Percentiles rank a stretch among this genome's conserved stretches.
phyloP scores from a whole-genome alignment of 2,329 filamentous ascomycete genomes.

The Onygenales sp. region DNA sequence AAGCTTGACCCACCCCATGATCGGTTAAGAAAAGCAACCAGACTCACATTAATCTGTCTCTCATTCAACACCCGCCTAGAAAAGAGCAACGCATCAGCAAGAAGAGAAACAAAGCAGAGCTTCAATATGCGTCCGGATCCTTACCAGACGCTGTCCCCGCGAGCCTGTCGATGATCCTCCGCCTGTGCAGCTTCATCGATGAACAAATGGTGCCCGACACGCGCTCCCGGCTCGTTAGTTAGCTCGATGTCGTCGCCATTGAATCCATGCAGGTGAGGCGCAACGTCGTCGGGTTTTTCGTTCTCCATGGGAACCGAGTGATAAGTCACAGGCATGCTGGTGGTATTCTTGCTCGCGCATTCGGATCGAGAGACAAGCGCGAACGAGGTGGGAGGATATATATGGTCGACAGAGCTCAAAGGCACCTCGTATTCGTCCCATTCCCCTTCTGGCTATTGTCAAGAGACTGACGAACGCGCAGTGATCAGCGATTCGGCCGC shows the following conservation, averaged over 20 bases:
- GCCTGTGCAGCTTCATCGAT: conserved; percentile 10
- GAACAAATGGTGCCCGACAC: conserved; percentile 6
- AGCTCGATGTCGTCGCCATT: conserved; percentile 3
- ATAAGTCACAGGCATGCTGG: neutral
- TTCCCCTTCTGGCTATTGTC: neutral
- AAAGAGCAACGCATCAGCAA: conserved; percentile 2
- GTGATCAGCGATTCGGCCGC: neutral
- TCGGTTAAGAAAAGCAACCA: neutral
- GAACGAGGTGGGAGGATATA: neutral
- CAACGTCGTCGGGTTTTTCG: conserved; percentile 3
- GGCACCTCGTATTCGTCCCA: conserved; percentile 4
- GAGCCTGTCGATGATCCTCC: conserved; percentile 8
- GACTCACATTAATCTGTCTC: conserved; percentile 29
- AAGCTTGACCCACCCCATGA: neutral
- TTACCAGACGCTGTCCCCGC: conserved; percentile 14
- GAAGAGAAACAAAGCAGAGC: neutral
- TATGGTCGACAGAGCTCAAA: neutral
- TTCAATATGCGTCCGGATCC: neutral
- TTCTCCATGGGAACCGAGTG: conserved; percentile 1
- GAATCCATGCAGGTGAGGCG: conserved; percentile 8
- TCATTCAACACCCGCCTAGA: conserved; percentile 32
- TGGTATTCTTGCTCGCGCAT: neutral
- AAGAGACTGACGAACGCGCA: neutral
- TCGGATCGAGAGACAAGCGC: neutral
- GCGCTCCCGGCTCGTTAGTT: conserved; percentile 2